phyloP scores from a whole-genome alignment of 768 basidiomycete genomes.

The Mycena capillaripes region DNA sequence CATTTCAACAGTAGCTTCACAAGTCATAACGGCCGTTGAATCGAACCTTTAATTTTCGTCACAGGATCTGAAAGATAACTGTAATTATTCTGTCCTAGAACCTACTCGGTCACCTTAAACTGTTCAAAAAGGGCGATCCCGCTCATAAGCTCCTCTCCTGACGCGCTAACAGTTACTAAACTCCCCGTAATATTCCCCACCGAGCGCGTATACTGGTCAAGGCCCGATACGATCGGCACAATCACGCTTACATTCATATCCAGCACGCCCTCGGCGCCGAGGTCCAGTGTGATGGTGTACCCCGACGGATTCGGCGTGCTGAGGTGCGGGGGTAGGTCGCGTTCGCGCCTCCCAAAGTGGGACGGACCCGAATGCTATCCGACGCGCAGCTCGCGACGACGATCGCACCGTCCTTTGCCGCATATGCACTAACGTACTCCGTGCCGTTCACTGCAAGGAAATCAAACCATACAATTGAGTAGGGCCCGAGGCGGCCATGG shows the following conservation, averaged over 20 bases:
- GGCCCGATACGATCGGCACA: neutral
- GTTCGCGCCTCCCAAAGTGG: neutral
- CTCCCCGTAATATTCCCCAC: conserved; percentile 13
- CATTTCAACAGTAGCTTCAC: too few species aligned
- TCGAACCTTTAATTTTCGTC: too few species aligned
- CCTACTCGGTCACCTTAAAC: conserved; percentile 19
- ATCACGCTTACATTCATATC: conserved; percentile 9
- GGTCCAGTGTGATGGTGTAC: conserved; percentile 11
- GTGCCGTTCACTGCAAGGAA: conserved; percentile 21
- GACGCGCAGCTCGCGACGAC: conserved; percentile 19
- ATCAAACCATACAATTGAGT: conserved; percentile 40
- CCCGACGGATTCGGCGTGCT: conserved; percentile 18
- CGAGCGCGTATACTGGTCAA: neutral
- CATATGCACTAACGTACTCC: conserved; percentile 31
- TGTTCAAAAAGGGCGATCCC: conserved; percentile 31
- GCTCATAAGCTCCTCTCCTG: neutral
- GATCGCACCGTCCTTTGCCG: conserved; percentile 25
- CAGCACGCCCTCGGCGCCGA: neutral
- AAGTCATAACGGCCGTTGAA: too few species aligned
- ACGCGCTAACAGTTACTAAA: neutral
- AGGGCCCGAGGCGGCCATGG: conserved; percentile 37
- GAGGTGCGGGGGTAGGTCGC: conserved; percentile 7
- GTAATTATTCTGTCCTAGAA: too few species aligned
- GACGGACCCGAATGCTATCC: conserved; percentile 9
- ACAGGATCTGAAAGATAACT: too few species aligned